phyloP scores from a whole-genome alignment of 805 yeast genomes.

The Spathaspora sp. region DNA sequence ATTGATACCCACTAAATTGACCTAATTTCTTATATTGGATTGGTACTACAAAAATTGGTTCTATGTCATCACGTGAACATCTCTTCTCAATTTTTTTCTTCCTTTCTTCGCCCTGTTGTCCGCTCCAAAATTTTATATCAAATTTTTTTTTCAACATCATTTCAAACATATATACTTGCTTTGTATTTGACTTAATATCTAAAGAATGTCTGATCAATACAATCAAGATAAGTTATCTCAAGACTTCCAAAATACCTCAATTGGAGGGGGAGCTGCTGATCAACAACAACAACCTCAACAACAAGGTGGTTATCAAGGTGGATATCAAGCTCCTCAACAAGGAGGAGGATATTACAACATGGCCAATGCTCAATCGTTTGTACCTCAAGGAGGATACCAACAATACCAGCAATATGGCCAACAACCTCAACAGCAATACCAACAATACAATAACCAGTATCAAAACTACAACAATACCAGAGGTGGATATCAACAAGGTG shows the following conservation, averaged over 20 bases:
- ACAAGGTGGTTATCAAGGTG: conserved; percentile 18
- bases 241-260: conserved; percentile 40
- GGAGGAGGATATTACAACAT: conserved; percentile 44
- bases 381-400: conserved; percentile 32
- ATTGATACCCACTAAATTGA: no score
- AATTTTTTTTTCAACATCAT: background rate
- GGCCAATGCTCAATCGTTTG: conserved; percentile 45
- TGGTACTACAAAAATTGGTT: background rate
- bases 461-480: conserved; percentile 10
- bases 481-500: conserved; percentile 19
- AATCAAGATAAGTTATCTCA: conserved; percentile 42
- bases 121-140: background rate
- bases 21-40: no score
- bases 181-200: background rate
- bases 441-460: conserved; percentile 9
- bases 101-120: background rate
- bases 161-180: background rate
- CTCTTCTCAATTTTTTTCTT: background rate
- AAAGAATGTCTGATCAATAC: conserved; percentile 28
- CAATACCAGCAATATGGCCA: conserved; percentile 6
- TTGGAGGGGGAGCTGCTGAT: conserved; percentile 24
- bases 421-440: conserved; percentile 8
- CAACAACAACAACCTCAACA: conserved; percentile 10
- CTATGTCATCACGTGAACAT: background rate
- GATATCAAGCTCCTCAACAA: conserved; percentile 41